Base-by-base conservation (phyloP, 768 basidiomycete species). In the Boletus barrowsii region DNA sequence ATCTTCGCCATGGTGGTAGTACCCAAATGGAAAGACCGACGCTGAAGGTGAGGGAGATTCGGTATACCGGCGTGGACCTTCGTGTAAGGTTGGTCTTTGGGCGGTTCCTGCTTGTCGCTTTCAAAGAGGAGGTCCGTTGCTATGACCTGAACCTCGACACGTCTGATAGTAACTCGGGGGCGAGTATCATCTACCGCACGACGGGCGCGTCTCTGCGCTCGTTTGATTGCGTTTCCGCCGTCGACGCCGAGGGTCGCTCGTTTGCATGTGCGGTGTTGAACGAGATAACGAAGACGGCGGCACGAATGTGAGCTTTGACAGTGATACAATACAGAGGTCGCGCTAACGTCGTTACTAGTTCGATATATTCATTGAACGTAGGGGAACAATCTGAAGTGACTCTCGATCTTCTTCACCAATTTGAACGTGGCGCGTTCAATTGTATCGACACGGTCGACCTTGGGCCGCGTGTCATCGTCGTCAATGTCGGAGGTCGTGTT, bases 221-320 rank as follows among this genome's bases (percentile, higher is more conserved):
- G 26, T 60, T 48, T 33, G n/a, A 43, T 20, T 55, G 57, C 20
- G 32, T 53, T 18, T 65, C 57, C 10, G 44, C 55, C 5, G 29
- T 53, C 18, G 57, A 64, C 8, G 18, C 42, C 33, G 45, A 56
- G 11, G 63, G 63, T 32, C 42, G 46, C 4, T 53, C 55, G 14
- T 62, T 65, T 37, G 54, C 56, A 14, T 64, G 63, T n/a, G 44
- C 17, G 8, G 56, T 62, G 4, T 5, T 60, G 39, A 47, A 26
- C 22, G 63, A 62, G 35, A 43, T 1, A 11, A 20, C 6, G 8
- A n/a, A 13, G 11, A 35, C 18, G 4, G 24, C 29, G 3, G 49
- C 14, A 35, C 42, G 53, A 42, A 41, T 49, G 62, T 63, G 32
- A 15, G 53, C 13, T 9, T 32, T 11, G 4, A n/a, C 8, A 15